These are phyloP conservation scores for Daedalea quercina DNA, from an alignment of 768 basidiomycete genomes.

Conservation along the genomic window DNA sequence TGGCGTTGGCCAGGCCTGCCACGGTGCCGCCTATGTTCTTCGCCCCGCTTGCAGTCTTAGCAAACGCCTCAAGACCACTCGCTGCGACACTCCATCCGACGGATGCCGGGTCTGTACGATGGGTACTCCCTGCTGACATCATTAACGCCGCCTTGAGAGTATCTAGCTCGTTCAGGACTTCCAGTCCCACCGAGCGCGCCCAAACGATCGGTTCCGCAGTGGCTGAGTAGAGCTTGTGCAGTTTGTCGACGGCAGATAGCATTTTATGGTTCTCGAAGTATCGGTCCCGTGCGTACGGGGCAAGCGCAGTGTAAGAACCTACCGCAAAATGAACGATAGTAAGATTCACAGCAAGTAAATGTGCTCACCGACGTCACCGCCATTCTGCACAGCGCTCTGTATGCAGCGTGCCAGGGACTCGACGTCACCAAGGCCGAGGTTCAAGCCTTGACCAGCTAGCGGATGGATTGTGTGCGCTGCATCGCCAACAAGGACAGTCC, in stretches of 20 bases:
- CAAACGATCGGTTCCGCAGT: conserved; percentile 69
- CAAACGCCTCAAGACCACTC: conserved; percentile 37
- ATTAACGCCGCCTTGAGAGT: conserved; percentile 79
- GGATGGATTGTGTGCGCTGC: conserved; percentile 95
- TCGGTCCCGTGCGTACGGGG: conserved; percentile 71
- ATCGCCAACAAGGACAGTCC: conserved; percentile 91
- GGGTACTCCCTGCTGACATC: conserved; percentile 60
- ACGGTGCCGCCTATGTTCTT: conserved; percentile 23
- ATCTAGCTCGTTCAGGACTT: conserved; percentile 86
- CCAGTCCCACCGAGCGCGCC: conserved; percentile 82
- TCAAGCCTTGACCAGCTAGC: conserved; percentile 92
- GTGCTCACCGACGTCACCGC: conserved; percentile 77
- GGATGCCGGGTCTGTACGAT: conserved; percentile 4
- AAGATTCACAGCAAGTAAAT: background rate
- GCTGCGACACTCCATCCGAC: conserved; percentile 25
- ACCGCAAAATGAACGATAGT: background rate
- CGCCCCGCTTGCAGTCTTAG: conserved; percentile 28
- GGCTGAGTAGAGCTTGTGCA: conserved; percentile 80
- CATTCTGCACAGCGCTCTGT: conserved; percentile 44
- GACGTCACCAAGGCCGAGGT: conserved; percentile 88
- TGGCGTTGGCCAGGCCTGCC: conserved; percentile 9
- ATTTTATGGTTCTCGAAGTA: conserved; percentile 85
- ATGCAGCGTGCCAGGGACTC: conserved; percentile 65
- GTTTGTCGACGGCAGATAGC: conserved; percentile 80
- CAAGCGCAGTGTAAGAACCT: conserved; percentile 73